Percentiles rank a stretch among this genome's conserved stretches.
Evolutionary conservation across 2,329 filamentous ascomycete species (phyloP).

Genomic region (Neurospora crassa): DNA sequence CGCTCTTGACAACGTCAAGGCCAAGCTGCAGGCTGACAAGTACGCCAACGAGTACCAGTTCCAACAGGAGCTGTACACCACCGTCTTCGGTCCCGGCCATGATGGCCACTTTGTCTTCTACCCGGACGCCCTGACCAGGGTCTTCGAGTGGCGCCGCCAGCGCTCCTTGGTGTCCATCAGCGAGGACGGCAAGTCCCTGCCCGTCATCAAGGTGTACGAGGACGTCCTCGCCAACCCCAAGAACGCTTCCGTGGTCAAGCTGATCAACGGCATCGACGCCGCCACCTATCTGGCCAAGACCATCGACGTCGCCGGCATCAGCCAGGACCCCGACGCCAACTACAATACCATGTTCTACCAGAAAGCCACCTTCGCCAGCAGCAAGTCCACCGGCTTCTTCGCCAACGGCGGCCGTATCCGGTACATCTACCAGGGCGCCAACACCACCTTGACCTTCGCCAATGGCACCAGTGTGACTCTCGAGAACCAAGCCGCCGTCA

Average conservation of each 20-base stretch:
- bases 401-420: constrained; percentile 22
- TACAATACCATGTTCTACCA: constrained; percentile 31
- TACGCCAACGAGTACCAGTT: constrained; percentile 32
- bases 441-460: constrained; percentile 26
- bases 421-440: constrained; percentile 23
- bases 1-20: constrained; percentile 23
- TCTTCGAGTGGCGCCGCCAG: constrained; percentile 27
- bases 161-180: constrained; percentile 32
- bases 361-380: constrained; percentile 14
- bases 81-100: constrained; percentile 28
- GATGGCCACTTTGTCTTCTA: constrained; percentile 33
- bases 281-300: constrained; percentile 31
- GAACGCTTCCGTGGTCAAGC: constrained; percentile 15
- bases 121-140: constrained; percentile 28
- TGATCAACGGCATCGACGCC: constrained; percentile 22
- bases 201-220: constrained; percentile 41
- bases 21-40: constrained; percentile 22
- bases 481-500: constrained; percentile 24
- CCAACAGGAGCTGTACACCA: constrained; percentile 29
- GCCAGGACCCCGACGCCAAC: constrained; percentile 21
- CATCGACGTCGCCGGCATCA: constrained; percentile 28
- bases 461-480: constrained; percentile 25
- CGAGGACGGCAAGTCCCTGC: constrained; percentile 22
- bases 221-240: constrained; percentile 15
- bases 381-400: constrained; percentile 21